phyloP scores from a whole-genome alignment of 169 alveolate genomes.

The Plasmodium cynomolgi region DNA sequence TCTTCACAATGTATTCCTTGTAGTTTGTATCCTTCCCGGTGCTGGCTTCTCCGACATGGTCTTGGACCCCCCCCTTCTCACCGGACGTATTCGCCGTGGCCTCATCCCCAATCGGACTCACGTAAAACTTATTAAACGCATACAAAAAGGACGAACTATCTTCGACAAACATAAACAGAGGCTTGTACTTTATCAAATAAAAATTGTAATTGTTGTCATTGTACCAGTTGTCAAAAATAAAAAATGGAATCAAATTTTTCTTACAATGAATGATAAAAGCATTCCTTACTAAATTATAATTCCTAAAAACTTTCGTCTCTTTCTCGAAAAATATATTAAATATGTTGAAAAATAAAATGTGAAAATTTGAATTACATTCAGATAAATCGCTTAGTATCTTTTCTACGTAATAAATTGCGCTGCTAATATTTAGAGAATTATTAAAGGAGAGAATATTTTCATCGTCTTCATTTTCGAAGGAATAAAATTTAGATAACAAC shows the following conservation, averaged over 20 bases:
- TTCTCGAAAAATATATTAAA: constrained; percentile 78
- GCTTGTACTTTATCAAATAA: constrained; percentile 78
- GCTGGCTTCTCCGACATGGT: constrained; percentile 17
- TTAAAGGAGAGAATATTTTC: constrained; percentile 55
- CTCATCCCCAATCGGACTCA: constrained; percentile 14
- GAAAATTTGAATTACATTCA: constrained; percentile 71
- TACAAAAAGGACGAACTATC: constrained; percentile 86
- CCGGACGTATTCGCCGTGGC: not conserved
- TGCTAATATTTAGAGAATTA: constrained; percentile 52
- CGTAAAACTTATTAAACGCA: constrained; percentile 77
- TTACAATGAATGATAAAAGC: constrained; percentile 79
- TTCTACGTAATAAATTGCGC: constrained; percentile 64
- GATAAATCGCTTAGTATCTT: constrained; percentile 49
- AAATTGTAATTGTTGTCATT: constrained; percentile 75
- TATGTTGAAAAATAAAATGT: constrained; percentile 80
- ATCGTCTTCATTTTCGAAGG: constrained; percentile 57
- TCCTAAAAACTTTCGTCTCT: constrained; percentile 34
- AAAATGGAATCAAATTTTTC: constrained; percentile 76
- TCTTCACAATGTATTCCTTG: constrained; percentile 76
- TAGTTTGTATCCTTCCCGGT: constrained; percentile 65
- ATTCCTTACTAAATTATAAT: constrained; percentile 75
- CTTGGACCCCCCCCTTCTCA: not conserved
- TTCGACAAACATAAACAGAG: constrained; percentile 82
- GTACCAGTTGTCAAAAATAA: constrained; percentile 80
- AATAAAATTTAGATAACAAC: constrained; percentile 65